Evolutionary conservation across 768 basidiomycete species (phyloP), one percentile per base, ranked within the genome.

Genomic region (Russula dissimulans): DNA sequence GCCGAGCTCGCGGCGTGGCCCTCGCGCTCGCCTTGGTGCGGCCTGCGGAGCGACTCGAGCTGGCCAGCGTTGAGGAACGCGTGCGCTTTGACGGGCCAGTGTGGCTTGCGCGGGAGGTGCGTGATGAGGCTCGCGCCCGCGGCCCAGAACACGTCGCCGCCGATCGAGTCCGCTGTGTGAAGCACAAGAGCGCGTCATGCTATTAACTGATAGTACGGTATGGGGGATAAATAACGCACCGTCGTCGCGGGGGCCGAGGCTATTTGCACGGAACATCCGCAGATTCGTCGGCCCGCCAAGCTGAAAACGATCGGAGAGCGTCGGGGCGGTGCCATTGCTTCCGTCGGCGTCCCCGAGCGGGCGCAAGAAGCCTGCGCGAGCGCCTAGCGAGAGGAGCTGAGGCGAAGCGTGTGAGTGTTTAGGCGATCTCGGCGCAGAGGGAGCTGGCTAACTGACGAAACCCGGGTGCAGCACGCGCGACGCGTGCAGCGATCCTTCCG

Each of bases 241-340:
- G 17, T 83, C 81, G 62, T 94, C 91, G 22, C 78, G 79, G 0
- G 88, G 86, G 5, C 94, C 94, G 74, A 97, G 76, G 4, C 84
- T 77, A 67, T 89, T 91, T 6, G 78, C 76, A 46, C 79, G 79
- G 73, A 95, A 95, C 53, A 83, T 81, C 5, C 97, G 78, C 0
- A 98, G 78, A 55, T 84, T 91, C 7, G 86, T 81, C 0, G 97
- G 94, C 0, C 97, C 97, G 29, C 97, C 97, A 0, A 97, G 79
- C 65, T 95, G 94, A 71, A 93, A 93, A 5, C 93, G 83, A 72
- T 99, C 97, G 1, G 84, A 79, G 67, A 91, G 87, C 26, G 84
- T 78, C 7, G 81, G 78, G 12, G 76, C 71, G 11, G 75, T 73
- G 32, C 34, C 32, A 14, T 26, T 26, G 22, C 22, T 26, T 26